Evolutionary conservation across 83 land plant genomes (phyloP).

Genomic region (Picea engelmannii): DNA sequence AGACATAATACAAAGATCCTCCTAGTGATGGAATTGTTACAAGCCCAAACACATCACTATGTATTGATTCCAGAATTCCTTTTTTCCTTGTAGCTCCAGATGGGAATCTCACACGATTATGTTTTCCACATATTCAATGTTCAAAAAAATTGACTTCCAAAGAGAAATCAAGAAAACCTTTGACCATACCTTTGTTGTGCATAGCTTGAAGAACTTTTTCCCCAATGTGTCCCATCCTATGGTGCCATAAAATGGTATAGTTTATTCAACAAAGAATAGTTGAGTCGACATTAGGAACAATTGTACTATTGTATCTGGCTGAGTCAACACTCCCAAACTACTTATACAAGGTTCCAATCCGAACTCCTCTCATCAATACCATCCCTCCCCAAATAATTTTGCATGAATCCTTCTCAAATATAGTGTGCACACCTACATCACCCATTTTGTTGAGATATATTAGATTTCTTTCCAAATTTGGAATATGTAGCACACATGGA

Average conservation of each 20-base stretch:
- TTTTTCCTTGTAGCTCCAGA: too few species aligned
- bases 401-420: too few species aligned
- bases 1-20: too few species aligned
- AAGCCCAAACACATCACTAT: too few species aligned
- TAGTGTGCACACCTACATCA: too few species aligned
- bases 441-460: too few species aligned
- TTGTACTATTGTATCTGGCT: not conserved
- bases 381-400: not conserved
- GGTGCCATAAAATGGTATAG: not conserved
- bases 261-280: too few species aligned
- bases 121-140: not conserved
- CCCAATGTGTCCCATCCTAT: not conserved
- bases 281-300: not conserved
- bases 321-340: not conserved
- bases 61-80: too few species aligned
- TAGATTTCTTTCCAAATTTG: too few species aligned
- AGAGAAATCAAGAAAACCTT: not conserved
- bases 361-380: not conserved
- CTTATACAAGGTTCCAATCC: not conserved
- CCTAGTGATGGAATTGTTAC: too few species aligned
- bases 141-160: not conserved
- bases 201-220: not conserved
- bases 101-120: not conserved
- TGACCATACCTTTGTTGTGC: not conserved
- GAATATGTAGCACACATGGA: too few species aligned